Percentiles rank a stretch among this genome's conserved stretches.
Evolutionary conservation across 352 stramenopile species (phyloP).

Genomic region (Globisporangium recalcitrans): DNA sequence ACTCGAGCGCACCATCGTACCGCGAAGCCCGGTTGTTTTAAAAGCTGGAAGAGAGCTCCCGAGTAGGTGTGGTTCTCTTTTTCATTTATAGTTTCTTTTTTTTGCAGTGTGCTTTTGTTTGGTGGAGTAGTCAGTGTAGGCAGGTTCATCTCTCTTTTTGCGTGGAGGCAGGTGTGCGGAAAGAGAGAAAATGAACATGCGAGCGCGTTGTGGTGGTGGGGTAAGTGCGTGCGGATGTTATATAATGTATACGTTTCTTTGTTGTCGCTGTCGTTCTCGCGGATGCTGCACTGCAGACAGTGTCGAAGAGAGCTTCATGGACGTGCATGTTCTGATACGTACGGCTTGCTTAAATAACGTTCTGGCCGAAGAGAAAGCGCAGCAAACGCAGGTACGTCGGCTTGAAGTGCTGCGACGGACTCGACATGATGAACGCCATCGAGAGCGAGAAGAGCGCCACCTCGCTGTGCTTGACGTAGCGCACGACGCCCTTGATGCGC

Average conservation of each 20-base stretch:
- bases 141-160: not conserved
- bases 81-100: not conserved
- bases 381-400: slow-evolving; percentile 72
- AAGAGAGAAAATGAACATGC: not conserved
- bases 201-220: not conserved
- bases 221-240: slow-evolving; percentile 1
- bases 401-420: slow-evolving; percentile 69
- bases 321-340: not conserved
- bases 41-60: not conserved
- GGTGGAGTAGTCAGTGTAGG: not conserved
- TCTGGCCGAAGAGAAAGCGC: slow-evolving; percentile 73
- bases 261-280: not conserved
- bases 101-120: not conserved
- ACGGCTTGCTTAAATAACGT: slow-evolving; percentile 46
- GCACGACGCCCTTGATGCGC: slow-evolving; percentile 51
- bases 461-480: slow-evolving; percentile 68
- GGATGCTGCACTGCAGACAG: not conserved
- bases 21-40: not conserved
- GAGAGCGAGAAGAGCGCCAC: slow-evolving; percentile 77
- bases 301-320: not conserved
- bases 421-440: slow-evolving; percentile 81
- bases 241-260: slow-evolving; percentile 4
- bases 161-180: not conserved
- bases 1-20: not conserved
- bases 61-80: slow-evolving; percentile 1